A percentile compares a stretch with the other conserved stretches of the same genome.
These are phyloP conservation scores for Zymoseptoria tritici DNA, from an alignment of 2,329 filamentous ascomycete species.

Conservation along the genomic window DNA sequence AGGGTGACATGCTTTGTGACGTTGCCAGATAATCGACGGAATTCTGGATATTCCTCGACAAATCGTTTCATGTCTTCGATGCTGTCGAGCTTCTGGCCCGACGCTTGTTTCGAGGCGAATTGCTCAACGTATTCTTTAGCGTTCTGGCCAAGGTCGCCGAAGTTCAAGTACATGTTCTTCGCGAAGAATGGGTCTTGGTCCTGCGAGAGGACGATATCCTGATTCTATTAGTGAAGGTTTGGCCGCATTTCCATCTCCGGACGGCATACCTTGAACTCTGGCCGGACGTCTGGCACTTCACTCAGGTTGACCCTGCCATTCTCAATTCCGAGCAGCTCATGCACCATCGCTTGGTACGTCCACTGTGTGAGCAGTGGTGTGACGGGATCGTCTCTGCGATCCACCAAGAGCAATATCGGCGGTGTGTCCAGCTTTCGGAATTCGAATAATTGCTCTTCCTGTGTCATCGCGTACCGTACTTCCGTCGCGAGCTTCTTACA, in stretches of 20 bases:
- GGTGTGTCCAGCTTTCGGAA: slow-evolving; percentile 92
- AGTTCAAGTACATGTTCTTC: slow-evolving; percentile 99
- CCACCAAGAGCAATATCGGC: slow-evolving; percentile 81
- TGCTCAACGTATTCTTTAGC: slow-evolving; percentile 99
- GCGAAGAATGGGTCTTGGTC: slow-evolving; percentile 98
- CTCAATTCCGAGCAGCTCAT: slow-evolving; percentile 85
- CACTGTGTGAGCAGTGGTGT: slow-evolving; percentile 93
- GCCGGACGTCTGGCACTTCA: slow-evolving; percentile 37
- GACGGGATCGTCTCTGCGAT: slow-evolving; percentile 87
- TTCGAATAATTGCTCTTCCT: slow-evolving; percentile 94
- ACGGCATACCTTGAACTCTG: slow-evolving; percentile 24
- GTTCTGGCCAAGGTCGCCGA: slow-evolving; percentile 87
- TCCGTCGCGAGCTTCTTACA: slow-evolving; percentile 92
- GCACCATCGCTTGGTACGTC: slow-evolving; percentile 99
- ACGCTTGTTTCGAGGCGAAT: slow-evolving; percentile 96
- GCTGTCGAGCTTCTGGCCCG: slow-evolving; percentile 89
- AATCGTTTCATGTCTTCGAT: slow-evolving; percentile 99
- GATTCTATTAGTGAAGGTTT: slow-evolving; percentile 3
- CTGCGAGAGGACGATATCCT: slow-evolving; percentile 87
- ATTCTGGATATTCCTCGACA: slow-evolving; percentile 97
- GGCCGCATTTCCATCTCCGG: neutral
- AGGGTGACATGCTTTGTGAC: slow-evolving; percentile 97
- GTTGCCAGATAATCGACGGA: slow-evolving; percentile 91
- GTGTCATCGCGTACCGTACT: slow-evolving; percentile 83
- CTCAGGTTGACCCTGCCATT: slow-evolving; percentile 91